Percentiles rank a stretch among this genome's conserved stretches.
Conservation (phyloP, 2,329 filamentous ascomycete species). For the Tolypocladium cylindrosporum region DNA sequence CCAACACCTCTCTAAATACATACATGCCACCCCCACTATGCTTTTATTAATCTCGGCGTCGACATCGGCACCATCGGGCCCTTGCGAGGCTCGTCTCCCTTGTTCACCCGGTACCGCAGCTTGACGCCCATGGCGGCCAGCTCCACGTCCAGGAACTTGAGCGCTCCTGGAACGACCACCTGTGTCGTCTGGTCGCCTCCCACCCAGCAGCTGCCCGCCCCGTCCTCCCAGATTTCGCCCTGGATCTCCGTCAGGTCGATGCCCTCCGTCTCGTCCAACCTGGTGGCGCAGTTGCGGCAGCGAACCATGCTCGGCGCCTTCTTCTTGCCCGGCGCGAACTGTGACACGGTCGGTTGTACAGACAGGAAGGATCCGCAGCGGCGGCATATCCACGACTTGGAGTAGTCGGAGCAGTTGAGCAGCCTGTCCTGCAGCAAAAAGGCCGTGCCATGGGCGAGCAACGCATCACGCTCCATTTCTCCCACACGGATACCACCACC, state of each 20-base stretch:
- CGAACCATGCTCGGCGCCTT: conserved; percentile 60
- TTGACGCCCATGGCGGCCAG: conserved; percentile 93
- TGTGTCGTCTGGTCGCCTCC: conserved; percentile 86
- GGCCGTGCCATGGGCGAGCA: conserved; percentile 89
- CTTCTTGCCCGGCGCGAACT: conserved; percentile 50
- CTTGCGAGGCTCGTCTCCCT: conserved; percentile 55
- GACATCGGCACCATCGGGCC: conserved; percentile 34
- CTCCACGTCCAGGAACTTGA: conserved; percentile 92
- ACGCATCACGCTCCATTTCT: conserved; percentile 96
- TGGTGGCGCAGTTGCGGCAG: conserved; percentile 66
- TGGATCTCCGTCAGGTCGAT: conserved; percentile 45
- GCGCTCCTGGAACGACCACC: conserved; percentile 83
- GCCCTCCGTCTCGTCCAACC: conserved; percentile 47
- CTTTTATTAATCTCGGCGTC: conserved; percentile 6
- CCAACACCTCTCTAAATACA: not conserved
- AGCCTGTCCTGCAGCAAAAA: conserved; percentile 92
- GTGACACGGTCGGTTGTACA: conserved; percentile 68
- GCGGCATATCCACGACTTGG: conserved; percentile 80
- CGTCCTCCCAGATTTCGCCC: conserved; percentile 87
- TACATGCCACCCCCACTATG: not conserved
- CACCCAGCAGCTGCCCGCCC: conserved; percentile 70
- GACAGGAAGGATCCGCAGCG: conserved; percentile 84
- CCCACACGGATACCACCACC: conserved; percentile 98
- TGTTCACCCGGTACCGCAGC: conserved; percentile 66
- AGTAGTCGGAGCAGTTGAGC: conserved; percentile 95